phyloP scores from a whole-genome alignment of 139 green algal genomes.

The Pleodorina starrii region DNA sequence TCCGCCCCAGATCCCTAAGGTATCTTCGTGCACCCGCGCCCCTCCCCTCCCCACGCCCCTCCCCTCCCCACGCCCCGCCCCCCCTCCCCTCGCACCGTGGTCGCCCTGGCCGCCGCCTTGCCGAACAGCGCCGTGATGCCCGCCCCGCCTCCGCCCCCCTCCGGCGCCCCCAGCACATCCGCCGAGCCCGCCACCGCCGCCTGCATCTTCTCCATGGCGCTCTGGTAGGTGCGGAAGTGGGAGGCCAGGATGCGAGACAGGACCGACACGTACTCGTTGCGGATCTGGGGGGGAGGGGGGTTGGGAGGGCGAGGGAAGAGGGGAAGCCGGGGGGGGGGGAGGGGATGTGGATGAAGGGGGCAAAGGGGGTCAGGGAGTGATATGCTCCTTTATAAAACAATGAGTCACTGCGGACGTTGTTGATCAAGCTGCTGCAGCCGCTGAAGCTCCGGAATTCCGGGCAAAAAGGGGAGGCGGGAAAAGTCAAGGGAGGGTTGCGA shows the following conservation, averaged over 20 bases:
- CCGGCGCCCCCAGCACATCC: slow-evolving; percentile 73
- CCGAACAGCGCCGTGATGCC: slow-evolving; percentile 54
- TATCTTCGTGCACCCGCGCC: no score
- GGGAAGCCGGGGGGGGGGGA: background rate
- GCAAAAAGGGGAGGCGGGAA: no score
- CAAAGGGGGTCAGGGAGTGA: no score
- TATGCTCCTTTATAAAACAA: no score
- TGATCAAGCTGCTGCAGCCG: no score
- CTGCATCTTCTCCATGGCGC: slow-evolving; percentile 81
- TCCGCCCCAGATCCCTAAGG: no score
- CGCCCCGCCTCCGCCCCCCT: slow-evolving; percentile 17
- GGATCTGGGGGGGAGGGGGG: slow-evolving; percentile 63
- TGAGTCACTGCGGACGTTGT: no score
- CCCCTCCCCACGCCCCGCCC: no score
- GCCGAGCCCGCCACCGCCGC: slow-evolving; percentile 57
- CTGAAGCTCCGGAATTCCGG: no score
- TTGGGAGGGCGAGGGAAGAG: background rate
- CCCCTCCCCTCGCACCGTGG: no score
- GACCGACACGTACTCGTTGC: slow-evolving; percentile 84
- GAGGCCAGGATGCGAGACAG: slow-evolving; percentile 85
- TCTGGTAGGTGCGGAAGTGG: slow-evolving; percentile 93
- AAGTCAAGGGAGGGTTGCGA: no score
- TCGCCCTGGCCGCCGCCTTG: slow-evolving; percentile 39
- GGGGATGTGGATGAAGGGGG: background rate
- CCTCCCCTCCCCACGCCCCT: no score